Conservation (phyloP, 1,139 yeast species). For the Yamadazyma conglobata region DNA sequence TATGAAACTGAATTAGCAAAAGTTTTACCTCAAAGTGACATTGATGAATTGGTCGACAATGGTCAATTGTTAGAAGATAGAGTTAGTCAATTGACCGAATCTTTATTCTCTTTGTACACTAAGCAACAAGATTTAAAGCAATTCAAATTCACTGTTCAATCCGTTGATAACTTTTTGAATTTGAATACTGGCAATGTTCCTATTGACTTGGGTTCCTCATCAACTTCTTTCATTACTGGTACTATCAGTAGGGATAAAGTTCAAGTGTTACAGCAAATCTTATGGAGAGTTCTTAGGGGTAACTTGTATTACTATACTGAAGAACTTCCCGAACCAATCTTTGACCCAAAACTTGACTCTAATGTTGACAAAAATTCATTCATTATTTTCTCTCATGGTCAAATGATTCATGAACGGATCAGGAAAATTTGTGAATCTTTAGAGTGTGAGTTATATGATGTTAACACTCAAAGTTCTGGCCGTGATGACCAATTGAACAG, state of each 20-base stretch:
- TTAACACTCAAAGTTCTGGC: slow-evolving; percentile 26
- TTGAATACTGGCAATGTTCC: slow-evolving; percentile 26
- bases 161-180: slow-evolving; percentile 64
- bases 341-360: slow-evolving; percentile 32
- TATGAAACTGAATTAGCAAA: slow-evolving; percentile 38
- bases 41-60: slow-evolving; percentile 71
- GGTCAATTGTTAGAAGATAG: slow-evolving; percentile 52
- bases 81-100: slow-evolving; percentile 37
- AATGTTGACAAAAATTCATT: slow-evolving; percentile 39
- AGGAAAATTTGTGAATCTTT: slow-evolving; percentile 44
- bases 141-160: slow-evolving; percentile 43
- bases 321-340: slow-evolving; percentile 53
- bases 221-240: slow-evolving; percentile 65
- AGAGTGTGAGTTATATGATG: slow-evolving; percentile 41
- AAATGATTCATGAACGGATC: slow-evolving; percentile 38
- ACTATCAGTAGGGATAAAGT: slow-evolving; percentile 74
- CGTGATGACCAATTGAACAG: slow-evolving; percentile 51
- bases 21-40: slow-evolving; percentile 54
- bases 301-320: slow-evolving; percentile 73
- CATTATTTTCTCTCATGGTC: slow-evolving; percentile 46
- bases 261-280: slow-evolving; percentile 71
- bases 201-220: slow-evolving; percentile 14
- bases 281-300: slow-evolving; percentile 93
- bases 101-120: slow-evolving; percentile 32
- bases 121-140: slow-evolving; percentile 39